Evolutionary conservation across 805 yeast species (phyloP).

Genomic region (Nakazawaea peltata): DNA sequence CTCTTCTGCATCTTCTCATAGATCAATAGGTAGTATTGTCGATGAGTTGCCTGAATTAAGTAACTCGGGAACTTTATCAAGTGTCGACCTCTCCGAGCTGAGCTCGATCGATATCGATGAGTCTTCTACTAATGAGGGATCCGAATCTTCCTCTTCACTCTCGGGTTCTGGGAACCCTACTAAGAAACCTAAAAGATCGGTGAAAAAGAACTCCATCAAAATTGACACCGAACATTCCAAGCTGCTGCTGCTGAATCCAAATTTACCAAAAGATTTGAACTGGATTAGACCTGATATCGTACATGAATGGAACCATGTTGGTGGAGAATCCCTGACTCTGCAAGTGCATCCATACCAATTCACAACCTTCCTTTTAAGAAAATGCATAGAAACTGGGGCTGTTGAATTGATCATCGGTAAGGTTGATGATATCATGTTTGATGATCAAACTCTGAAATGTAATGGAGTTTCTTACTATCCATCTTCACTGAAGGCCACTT

Average conservation of each 20-base stretch:
- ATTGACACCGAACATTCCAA: slow-evolving; percentile 11
- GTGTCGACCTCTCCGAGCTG: slow-evolving; percentile 1
- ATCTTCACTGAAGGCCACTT: slow-evolving; percentile 24
- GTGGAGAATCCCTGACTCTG: slow-evolving; percentile 84
- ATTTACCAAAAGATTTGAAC: slow-evolving; percentile 55
- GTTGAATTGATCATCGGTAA: slow-evolving; percentile 84
- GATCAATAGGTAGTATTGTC: background rate
- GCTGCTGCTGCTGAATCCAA: slow-evolving; percentile 10
- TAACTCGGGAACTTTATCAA: slow-evolving; percentile 1
- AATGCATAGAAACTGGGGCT: slow-evolving; percentile 74
- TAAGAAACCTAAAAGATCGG: slow-evolving; percentile 13
- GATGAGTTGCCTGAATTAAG: slow-evolving; percentile 8
- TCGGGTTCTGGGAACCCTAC: too few relatives aligned
- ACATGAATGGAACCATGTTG: slow-evolving; percentile 68
- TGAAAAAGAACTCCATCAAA: slow-evolving; percentile 26
- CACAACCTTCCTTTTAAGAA: slow-evolving; percentile 73
- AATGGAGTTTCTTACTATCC: slow-evolving; percentile 60
- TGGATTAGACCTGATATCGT: slow-evolving; percentile 70
- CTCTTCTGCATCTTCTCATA: background rate
- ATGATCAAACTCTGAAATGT: slow-evolving; percentile 58
- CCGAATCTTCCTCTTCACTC: too few relatives aligned
- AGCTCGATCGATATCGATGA: slow-evolving; percentile 5
- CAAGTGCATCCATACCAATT: slow-evolving; percentile 95
- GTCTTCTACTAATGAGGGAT: slow-evolving; percentile 2
- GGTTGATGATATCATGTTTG: slow-evolving; percentile 58